These are phyloP conservation scores for Vanrija humicola DNA, from an alignment of 1,284 basidiomycete species.

Conservation along the genomic window DNA sequence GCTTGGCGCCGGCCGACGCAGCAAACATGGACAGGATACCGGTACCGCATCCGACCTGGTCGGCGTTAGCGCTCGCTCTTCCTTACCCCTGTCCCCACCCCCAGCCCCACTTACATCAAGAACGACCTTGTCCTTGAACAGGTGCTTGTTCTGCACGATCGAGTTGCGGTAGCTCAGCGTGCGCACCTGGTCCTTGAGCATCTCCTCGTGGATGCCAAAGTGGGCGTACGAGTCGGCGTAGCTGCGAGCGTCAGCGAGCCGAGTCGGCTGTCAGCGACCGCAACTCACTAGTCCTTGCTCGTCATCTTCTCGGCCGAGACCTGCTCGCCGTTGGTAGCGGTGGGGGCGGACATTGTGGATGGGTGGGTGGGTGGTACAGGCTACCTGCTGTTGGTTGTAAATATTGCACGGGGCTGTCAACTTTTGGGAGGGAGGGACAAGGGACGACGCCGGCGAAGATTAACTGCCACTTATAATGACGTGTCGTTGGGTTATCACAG, in stretches of 20 bases:
- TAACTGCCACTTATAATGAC: too few species aligned
- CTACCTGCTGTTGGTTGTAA: too few species aligned
- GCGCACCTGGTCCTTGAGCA: constrained; percentile 96
- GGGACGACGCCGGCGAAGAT: not conserved
- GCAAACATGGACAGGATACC: constrained; percentile 99
- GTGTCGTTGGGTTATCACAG: too few species aligned
- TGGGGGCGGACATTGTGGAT: constrained; percentile 16
- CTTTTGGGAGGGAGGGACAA: not conserved
- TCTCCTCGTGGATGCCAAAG: constrained; percentile 90
- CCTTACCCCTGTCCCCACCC: too few species aligned
- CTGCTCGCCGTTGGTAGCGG: constrained; percentile 31
- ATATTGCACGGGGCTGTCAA: too few species aligned
- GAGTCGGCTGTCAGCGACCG: too few species aligned
- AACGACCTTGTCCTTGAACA: constrained; percentile 95
- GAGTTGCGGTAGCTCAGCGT: constrained; percentile 93
- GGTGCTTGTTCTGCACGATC: constrained; percentile 89
- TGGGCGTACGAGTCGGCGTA: constrained; percentile 83
- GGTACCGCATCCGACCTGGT: constrained; percentile 84
- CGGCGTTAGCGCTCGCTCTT: not conserved
- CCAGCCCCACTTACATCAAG: constrained; percentile 62
- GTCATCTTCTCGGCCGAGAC: constrained; percentile 44
- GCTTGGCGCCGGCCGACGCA: constrained; percentile 92
- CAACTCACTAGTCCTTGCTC: constrained; percentile 44
- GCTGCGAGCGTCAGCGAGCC: constrained; percentile 50
- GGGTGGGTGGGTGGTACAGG: not conserved